phyloP scores from a whole-genome alignment of 2,329 filamentous ascomycete genomes.

The Blumeria graminis region DNA sequence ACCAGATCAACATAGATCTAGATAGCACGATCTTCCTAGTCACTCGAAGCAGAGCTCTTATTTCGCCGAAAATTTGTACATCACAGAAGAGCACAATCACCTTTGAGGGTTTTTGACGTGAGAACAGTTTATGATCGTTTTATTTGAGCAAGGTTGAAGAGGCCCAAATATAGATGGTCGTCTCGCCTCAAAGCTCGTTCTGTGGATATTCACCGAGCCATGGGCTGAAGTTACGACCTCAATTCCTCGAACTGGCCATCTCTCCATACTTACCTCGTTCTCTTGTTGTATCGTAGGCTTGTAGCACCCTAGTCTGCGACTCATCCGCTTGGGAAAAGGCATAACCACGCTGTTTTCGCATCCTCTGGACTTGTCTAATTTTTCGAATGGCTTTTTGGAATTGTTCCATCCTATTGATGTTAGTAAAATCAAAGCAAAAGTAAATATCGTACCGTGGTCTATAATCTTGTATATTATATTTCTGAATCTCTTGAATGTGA shows the following conservation, averaged over 20 bases:
- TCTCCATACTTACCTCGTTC: constrained; percentile 83
- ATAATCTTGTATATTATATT: constrained; percentile 99
- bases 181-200: too few relatives aligned
- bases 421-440: background rate
- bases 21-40: too few relatives aligned
- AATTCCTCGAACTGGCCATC: constrained; percentile 31
- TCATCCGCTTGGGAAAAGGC: constrained; percentile 97
- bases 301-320: constrained; percentile 77
- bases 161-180: too few relatives aligned
- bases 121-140: too few relatives aligned
- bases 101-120: too few relatives aligned
- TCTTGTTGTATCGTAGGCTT: constrained; percentile 92
- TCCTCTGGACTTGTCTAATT: constrained; percentile 90
- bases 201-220: too few relatives aligned
- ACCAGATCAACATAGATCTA: too few relatives aligned
- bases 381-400: constrained; percentile 99
- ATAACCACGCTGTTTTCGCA: constrained; percentile 97
- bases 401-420: constrained; percentile 66
- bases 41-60: too few relatives aligned
- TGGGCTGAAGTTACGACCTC: too few relatives aligned
- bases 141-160: too few relatives aligned
- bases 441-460: constrained; percentile 52
- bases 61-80: too few relatives aligned
- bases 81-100: too few relatives aligned
- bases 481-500: constrained; percentile 98